These are phyloP conservation scores for Scedosporium aurantiacum DNA, from an alignment of 2,329 filamentous ascomycete species.

Conservation along the genomic window DNA sequence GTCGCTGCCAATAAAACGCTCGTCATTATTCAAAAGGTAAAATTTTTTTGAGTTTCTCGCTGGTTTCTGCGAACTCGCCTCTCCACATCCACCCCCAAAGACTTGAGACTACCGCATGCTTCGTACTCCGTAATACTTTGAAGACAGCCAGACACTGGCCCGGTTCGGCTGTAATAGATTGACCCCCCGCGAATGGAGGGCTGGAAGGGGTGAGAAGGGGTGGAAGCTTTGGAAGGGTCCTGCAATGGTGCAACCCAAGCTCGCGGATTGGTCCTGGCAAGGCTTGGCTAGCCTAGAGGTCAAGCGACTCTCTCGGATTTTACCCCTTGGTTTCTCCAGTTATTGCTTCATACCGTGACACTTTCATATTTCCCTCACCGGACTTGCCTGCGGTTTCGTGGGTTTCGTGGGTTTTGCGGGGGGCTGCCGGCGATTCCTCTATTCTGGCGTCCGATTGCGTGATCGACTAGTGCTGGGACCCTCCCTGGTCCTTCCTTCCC, in stretches of 20 bases:
- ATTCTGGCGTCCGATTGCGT: slow-evolving; percentile 19
- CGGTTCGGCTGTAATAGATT: neutral
- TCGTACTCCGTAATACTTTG: no score
- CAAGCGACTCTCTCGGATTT: no score
- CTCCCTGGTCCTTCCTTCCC: neutral
- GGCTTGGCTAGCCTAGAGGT: no score
- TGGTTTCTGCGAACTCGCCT: neutral
- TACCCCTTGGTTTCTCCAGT: neutral
- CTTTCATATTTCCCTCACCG: slow-evolving; percentile 1
- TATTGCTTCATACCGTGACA: neutral
- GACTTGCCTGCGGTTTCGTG: neutral
- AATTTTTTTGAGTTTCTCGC: neutral
- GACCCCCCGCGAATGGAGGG: neutral
- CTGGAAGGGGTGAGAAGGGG: neutral
- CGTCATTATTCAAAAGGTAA: slow-evolving; percentile 6
- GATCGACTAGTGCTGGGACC: slow-evolving; percentile 20
- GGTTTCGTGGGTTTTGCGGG: neutral
- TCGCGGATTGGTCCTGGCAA: neutral
- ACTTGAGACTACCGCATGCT: neutral
- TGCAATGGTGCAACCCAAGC: neutral
- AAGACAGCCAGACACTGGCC: neutral
- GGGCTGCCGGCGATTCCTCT: neutral
- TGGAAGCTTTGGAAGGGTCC: neutral
- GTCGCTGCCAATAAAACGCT: slow-evolving; percentile 4
- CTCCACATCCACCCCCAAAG: neutral